A percentile compares a stretch with the other conserved stretches of the same genome.
phyloP scores from a whole-genome alignment of 2,329 filamentous ascomycete species.

The Fusarium subglutinans region DNA sequence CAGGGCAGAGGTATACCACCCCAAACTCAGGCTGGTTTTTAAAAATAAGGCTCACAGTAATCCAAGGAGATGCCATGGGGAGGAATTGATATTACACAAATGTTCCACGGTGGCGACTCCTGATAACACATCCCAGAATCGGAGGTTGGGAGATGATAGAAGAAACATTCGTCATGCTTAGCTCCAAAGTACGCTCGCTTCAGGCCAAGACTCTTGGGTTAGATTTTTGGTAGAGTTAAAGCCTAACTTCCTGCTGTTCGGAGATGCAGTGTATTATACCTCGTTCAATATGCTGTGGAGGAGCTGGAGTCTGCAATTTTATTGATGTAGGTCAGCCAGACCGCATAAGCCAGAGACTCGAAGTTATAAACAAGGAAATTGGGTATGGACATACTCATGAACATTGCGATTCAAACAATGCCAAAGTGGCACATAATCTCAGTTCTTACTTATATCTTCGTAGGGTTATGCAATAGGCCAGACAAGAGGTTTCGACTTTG shows the following conservation, averaged over 20 bases:
- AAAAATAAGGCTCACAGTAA: conserved; percentile 42
- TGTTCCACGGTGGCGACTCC: conserved; percentile 49
- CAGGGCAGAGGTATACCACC: conserved; percentile 43
- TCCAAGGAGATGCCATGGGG: conserved; percentile 54
- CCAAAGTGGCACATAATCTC: not conserved
- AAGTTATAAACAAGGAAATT: not conserved
- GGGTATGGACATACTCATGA: not conserved
- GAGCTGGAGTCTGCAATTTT: not conserved
- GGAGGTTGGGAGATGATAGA: not conserved
- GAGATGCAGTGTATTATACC: not conserved
- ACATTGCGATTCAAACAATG: not conserved
- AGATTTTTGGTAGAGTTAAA: not conserved
- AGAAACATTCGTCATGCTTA: not conserved
- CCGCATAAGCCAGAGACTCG: not conserved
- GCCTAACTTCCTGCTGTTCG: not conserved
- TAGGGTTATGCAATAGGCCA: not conserved
- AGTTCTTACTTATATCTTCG: not conserved
- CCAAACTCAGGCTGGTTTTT: conserved; percentile 25
- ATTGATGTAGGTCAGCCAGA: not conserved
- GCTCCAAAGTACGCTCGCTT: not conserved
- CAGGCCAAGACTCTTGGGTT: not conserved
- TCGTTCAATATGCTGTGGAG: not conserved
- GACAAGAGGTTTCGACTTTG: not conserved
- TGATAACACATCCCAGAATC: not conserved
- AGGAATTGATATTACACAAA: conserved; percentile 54